These are phyloP conservation scores for Bassia scoparia DNA, from an alignment of 148 eudicot genomes.

Conservation along the genomic window DNA sequence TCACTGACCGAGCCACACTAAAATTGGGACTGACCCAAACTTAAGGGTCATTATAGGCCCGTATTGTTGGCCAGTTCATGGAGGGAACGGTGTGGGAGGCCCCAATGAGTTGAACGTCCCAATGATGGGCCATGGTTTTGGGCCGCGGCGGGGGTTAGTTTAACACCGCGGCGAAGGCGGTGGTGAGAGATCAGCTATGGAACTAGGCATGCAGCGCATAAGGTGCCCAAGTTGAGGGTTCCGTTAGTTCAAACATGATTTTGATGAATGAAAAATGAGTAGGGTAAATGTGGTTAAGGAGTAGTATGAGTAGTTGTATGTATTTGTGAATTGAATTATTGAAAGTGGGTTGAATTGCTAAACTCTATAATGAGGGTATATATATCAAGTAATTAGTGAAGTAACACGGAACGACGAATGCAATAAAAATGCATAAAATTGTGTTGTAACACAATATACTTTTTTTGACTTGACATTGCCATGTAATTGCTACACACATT, in stretches of 20 bases:
- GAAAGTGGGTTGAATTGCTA: no score
- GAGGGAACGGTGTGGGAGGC: conserved; percentile 76
- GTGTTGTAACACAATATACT: no score
- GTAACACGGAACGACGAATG: no score
- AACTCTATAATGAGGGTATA: no score
- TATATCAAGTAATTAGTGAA: no score
- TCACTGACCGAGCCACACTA: conserved; percentile 75
- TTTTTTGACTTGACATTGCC: no score
- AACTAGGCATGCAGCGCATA: conserved; percentile 35
- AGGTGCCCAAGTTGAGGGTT: conserved; percentile 31
- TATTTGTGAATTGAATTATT: no score
- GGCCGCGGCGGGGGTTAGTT: conserved; percentile 77
- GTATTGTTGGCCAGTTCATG: conserved; percentile 54
- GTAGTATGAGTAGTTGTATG: no score
- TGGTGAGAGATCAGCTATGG: conserved; percentile 32
- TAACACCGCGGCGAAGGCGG: conserved; percentile 33
- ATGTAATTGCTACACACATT: no score
- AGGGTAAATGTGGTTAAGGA: background rate
- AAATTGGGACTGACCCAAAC: conserved; percentile 59
- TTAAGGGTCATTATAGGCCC: conserved; percentile 73
- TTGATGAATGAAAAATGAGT: no score
- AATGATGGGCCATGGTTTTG: conserved; percentile 86
- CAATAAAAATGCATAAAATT: no score
- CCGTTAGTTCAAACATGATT: conserved; percentile 17
- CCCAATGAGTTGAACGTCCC: conserved; percentile 88